These are phyloP conservation scores for Coemansia sp. DNA, from an alignment of 192 early-diverging fungal species.

Conservation along the genomic window DNA sequence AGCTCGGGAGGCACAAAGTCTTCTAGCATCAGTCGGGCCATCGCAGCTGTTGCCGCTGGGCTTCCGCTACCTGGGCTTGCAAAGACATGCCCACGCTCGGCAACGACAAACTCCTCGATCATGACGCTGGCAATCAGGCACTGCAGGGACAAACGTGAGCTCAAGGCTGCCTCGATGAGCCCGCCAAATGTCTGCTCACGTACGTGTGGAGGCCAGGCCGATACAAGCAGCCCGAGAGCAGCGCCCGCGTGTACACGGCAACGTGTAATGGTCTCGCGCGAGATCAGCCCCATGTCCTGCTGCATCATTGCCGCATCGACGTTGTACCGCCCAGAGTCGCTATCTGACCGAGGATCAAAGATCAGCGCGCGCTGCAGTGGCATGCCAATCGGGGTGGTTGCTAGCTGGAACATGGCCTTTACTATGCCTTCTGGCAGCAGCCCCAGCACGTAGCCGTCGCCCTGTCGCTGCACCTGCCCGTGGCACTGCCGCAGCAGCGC, in stretches of 20 bases:
- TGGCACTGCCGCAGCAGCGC: slow-evolving; percentile 42
- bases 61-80: no score
- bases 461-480: not conserved
- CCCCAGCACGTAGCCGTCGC: slow-evolving; percentile 18
- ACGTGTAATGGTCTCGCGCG: slow-evolving; percentile 67
- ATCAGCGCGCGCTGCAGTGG: slow-evolving; percentile 56
- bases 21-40: no score
- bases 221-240: slow-evolving; percentile 71
- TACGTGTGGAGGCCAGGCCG: slow-evolving; percentile 50
- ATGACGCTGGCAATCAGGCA: slow-evolving; percentile 69
- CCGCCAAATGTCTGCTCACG: slow-evolving; percentile 49
- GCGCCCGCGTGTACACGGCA: slow-evolving; percentile 72
- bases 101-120: slow-evolving; percentile 73
- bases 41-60: no score
- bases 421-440: slow-evolving; percentile 15
- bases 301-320: slow-evolving; percentile 86
- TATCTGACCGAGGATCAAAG: slow-evolving; percentile 15
- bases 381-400: slow-evolving; percentile 84
- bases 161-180: slow-evolving; percentile 57
- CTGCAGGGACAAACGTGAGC: slow-evolving; percentile 69
- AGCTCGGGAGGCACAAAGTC: no score
- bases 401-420: slow-evolving; percentile 57
- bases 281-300: slow-evolving; percentile 83
- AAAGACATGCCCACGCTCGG: slow-evolving; percentile 37
- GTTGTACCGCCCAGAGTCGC: slow-evolving; percentile 52